A percentile compares a stretch with the other conserved stretches of the same genome.
These are phyloP conservation scores for Kuraishia capsulata DNA, from an alignment of 805 yeast species.

Conservation along the genomic window DNA sequence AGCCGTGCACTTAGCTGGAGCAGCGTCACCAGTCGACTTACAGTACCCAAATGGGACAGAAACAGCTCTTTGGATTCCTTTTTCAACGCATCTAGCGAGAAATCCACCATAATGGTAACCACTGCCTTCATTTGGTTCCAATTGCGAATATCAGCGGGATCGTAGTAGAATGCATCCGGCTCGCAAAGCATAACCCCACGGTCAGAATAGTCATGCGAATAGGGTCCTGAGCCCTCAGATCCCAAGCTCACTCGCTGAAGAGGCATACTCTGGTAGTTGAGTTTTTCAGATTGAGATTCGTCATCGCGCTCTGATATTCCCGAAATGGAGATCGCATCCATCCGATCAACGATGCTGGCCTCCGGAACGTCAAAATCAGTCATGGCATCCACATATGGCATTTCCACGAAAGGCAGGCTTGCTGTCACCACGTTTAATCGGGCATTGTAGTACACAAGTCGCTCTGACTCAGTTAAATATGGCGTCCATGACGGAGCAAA, in stretches of 20 bases:
- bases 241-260: not conserved
- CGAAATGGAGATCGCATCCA: conserved; percentile 12
- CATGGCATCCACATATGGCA: conserved; percentile 24
- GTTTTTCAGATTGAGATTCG: not conserved
- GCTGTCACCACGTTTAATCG: conserved; percentile 51
- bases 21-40: conserved; percentile 42
- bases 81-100: conserved; percentile 40
- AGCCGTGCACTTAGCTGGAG: conserved; percentile 49
- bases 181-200: conserved; percentile 1
- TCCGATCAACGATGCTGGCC: conserved; percentile 11
- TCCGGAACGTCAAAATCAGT: conserved; percentile 22
- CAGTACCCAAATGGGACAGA: conserved; percentile 39
- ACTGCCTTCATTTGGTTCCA: conserved; percentile 51
- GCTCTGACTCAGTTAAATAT: conserved; percentile 43
- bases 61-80: conserved; percentile 44
- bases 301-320: not conserved
- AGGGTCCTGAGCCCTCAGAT: conserved; percentile 1
- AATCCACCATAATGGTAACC: conserved; percentile 36
- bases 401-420: conserved; percentile 33
- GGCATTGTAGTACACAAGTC: conserved; percentile 49
- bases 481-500: conserved; percentile 53
- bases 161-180: conserved; percentile 44
- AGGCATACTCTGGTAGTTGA: not conserved
- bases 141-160: conserved; percentile 45
- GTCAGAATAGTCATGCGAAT: not conserved